phyloP scores from a whole-genome alignment of 768 basidiomycete genomes.

The Lyophyllum semitale region DNA sequence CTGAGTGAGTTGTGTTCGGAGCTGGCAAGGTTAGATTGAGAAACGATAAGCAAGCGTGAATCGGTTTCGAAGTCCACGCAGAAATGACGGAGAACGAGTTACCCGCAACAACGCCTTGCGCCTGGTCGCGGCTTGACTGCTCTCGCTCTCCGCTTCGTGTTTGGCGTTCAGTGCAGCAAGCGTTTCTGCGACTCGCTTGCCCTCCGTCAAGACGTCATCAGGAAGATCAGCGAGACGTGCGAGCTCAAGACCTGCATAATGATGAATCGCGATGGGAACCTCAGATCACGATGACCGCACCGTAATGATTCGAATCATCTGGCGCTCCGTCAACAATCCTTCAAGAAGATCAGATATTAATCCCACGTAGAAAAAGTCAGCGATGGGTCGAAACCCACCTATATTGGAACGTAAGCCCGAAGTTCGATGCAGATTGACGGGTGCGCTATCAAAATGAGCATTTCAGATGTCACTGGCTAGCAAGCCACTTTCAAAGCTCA shows the following conservation, averaged over 20 bases:
- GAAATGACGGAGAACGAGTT: slow-evolving; percentile 14
- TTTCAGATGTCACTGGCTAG: not conserved
- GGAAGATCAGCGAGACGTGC: slow-evolving; percentile 90
- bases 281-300: slow-evolving; percentile 34
- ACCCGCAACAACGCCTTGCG: slow-evolving; percentile 74
- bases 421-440: slow-evolving; percentile 51
- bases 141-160: slow-evolving; percentile 62
- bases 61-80: not conserved
- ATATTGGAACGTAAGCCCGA: slow-evolving; percentile 79
- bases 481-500: slow-evolving; percentile 22
- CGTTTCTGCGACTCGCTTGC: slow-evolving; percentile 56
- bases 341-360: not conserved
- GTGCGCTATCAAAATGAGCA: slow-evolving; percentile 42
- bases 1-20: slow-evolving; percentile 75
- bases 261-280: not conserved
- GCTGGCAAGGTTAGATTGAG: slow-evolving; percentile 35
- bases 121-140: slow-evolving; percentile 56
- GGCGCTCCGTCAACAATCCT: slow-evolving; percentile 78
- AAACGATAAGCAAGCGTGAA: not conserved
- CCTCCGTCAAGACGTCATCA: slow-evolving; percentile 62
- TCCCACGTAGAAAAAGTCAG: not conserved
- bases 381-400: slow-evolving; percentile 43
- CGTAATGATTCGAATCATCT: slow-evolving; percentile 70
- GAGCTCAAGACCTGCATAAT: slow-evolving; percentile 74
- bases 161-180: slow-evolving; percentile 60